These are phyloP conservation scores for Syncephalastrum monosporum DNA, from an alignment of 371 early-diverging fungal genomes.

Conservation along the genomic window DNA sequence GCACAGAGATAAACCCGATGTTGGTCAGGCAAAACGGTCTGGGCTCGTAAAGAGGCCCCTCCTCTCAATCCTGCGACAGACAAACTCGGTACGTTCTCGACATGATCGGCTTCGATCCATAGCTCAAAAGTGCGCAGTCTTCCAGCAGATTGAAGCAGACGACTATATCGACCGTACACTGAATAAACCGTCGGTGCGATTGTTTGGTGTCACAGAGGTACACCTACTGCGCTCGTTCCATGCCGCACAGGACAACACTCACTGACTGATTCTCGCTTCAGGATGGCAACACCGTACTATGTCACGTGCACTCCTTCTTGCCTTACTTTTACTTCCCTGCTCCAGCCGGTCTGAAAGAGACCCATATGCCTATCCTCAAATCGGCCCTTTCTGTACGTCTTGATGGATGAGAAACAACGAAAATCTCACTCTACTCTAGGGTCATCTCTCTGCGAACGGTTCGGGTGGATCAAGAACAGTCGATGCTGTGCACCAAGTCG, in stretches of 20 bases:
- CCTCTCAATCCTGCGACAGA: slow-evolving; percentile 28
- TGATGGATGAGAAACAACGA: not conserved
- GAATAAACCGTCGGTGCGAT: slow-evolving; percentile 65
- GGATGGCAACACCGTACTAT: slow-evolving; percentile 84
- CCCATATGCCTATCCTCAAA: slow-evolving; percentile 57
- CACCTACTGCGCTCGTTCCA: slow-evolving; percentile 7
- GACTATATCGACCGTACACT: slow-evolving; percentile 59
- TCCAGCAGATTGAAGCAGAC: slow-evolving; percentile 94
- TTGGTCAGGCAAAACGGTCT: slow-evolving; percentile 7
- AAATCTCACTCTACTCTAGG: too few species aligned
- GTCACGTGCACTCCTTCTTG: slow-evolving; percentile 90
- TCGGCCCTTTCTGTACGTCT: slow-evolving; percentile 58
- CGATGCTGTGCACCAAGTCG: slow-evolving; percentile 54
- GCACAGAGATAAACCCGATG: too few species aligned
- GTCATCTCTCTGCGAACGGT: too few species aligned
- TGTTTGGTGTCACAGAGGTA: slow-evolving; percentile 91
- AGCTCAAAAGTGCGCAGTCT: slow-evolving; percentile 51
- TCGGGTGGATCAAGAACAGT: slow-evolving; percentile 4
- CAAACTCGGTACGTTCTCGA: slow-evolving; percentile 27
- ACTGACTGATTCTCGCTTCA: slow-evolving; percentile 16
- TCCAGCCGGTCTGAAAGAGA: slow-evolving; percentile 72
- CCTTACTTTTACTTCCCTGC: slow-evolving; percentile 97
- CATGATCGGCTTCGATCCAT: not conserved
- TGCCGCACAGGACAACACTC: not conserved
- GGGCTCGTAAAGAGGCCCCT: slow-evolving; percentile 33